These are phyloP conservation scores for Pichia deserticola DNA, from an alignment of 805 yeast genomes.

Conservation along the genomic window DNA sequence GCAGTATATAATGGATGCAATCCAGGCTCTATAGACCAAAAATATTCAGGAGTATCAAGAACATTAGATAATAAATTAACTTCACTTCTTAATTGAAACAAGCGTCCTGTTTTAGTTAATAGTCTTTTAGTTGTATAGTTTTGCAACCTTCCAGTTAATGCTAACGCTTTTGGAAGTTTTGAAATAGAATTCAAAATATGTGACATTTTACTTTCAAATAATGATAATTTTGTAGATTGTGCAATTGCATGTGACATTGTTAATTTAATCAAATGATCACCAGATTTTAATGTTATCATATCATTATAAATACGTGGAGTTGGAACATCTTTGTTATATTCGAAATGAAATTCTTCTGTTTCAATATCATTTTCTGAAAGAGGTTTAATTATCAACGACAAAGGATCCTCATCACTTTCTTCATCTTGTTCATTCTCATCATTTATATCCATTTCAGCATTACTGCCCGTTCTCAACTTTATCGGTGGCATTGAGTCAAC, in stretches of 20 bases:
- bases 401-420: background rate
- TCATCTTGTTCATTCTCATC: constrained; percentile 8
- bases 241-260: constrained; percentile 96
- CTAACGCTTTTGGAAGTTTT: constrained; percentile 82
- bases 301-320: constrained; percentile 80
- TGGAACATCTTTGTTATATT: constrained; percentile 42
- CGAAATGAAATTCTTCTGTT: constrained; percentile 79
- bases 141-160: constrained; percentile 83
- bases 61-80: constrained; percentile 87
- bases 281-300: constrained; percentile 82
- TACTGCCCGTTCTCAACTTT: background rate
- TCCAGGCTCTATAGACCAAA: constrained; percentile 95
- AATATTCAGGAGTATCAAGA: constrained; percentile 90
- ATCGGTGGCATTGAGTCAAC: background rate
- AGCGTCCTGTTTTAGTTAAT: constrained; percentile 78
- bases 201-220: constrained; percentile 89
- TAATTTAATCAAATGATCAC: constrained; percentile 86
- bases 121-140: constrained; percentile 72
- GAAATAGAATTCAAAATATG: constrained; percentile 76
- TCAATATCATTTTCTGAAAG: constrained; percentile 85
- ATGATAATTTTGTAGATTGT: constrained; percentile 84
- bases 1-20: constrained; percentile 88
- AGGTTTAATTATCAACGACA: constrained; percentile 57
- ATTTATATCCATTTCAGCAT: background rate
- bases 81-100: constrained; percentile 86